Evolutionary conservation across 768 basidiomycete species (phyloP).

Genomic region (Crassisporium funariophilum): DNA sequence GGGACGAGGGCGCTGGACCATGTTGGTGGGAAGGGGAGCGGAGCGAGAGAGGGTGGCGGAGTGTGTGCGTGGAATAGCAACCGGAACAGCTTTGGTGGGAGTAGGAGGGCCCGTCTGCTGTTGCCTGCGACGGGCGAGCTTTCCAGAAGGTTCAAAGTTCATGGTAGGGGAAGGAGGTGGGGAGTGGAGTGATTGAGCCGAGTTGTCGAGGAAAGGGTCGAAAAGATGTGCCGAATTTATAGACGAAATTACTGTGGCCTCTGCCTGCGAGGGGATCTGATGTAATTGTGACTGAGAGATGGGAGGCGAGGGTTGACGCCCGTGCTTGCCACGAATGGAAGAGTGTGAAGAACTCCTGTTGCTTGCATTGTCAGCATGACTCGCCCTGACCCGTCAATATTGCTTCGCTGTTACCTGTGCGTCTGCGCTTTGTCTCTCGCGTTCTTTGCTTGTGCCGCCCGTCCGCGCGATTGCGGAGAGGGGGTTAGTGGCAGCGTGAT

Average conservation of each 20-base stretch:
- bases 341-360: slow-evolving; percentile 50
- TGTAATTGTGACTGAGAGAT: slow-evolving; percentile 27
- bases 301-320: slow-evolving; percentile 67
- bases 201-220: slow-evolving; percentile 43
- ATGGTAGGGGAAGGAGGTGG: slow-evolving; percentile 41
- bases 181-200: slow-evolving; percentile 20
- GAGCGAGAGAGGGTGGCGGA: slow-evolving; percentile 47
- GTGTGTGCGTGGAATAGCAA: slow-evolving; percentile 25
- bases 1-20: slow-evolving; percentile 26
- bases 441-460: slow-evolving; percentile 28
- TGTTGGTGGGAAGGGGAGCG: slow-evolving; percentile 47
- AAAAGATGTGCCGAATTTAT: slow-evolving; percentile 49
- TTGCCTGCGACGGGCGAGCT: slow-evolving; percentile 61
- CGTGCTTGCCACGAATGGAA: slow-evolving; percentile 45
- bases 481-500: slow-evolving; percentile 30
- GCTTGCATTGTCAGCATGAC: background rate
- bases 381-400: background rate
- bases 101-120: slow-evolving; percentile 35
- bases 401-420: slow-evolving; percentile 20
- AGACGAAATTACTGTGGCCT: slow-evolving; percentile 44
- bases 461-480: slow-evolving; percentile 31
- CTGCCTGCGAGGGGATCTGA: slow-evolving; percentile 63
- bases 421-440: slow-evolving; percentile 29
- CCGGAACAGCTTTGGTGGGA: slow-evolving; percentile 47
- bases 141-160: slow-evolving; percentile 51